A percentile compares a stretch with the other conserved stretches of the same genome.
Conservation (phyloP, 2,329 filamentous ascomycete species). For the Xylariales sp. region DNA sequence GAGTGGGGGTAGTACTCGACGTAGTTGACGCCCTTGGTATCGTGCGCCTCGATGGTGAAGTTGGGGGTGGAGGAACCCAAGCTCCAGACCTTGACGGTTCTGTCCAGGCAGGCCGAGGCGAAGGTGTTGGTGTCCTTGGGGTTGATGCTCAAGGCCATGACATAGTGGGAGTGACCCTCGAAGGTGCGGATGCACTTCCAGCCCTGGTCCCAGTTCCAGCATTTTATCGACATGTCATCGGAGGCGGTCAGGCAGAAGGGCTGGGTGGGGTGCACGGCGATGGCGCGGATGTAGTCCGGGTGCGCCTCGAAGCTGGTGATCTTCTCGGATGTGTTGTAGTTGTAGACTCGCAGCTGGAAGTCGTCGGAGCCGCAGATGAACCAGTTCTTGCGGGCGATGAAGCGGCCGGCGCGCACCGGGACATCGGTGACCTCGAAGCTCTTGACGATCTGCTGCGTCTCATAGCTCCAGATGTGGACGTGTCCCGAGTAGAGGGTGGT, state of each 20-base stretch:
- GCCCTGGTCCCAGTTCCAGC: slow-evolving; percentile 98
- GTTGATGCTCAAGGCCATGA: slow-evolving; percentile 96
- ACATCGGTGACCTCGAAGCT: slow-evolving; percentile 99
- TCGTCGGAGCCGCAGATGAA: slow-evolving; percentile 94
- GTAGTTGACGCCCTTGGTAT: slow-evolving; percentile 96
- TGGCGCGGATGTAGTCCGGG: slow-evolving; percentile 96
- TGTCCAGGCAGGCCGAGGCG: slow-evolving; percentile 89
- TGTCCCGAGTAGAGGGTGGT: slow-evolving; percentile 98
- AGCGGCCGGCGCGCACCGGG: slow-evolving; percentile 91
- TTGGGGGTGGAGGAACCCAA: slow-evolving; percentile 90
- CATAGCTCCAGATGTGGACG: slow-evolving; percentile 99
- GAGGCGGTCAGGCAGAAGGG: slow-evolving; percentile 94
- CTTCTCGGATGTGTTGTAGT: slow-evolving; percentile 99
- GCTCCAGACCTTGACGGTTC: slow-evolving; percentile 98
- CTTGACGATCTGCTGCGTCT: slow-evolving; percentile 95
- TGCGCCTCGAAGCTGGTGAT: slow-evolving; percentile 96
- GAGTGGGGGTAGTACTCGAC: slow-evolving; percentile 83
- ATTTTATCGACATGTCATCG: slow-evolving; percentile 97
- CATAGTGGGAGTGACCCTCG: slow-evolving; percentile 93
- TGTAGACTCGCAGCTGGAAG: slow-evolving; percentile 86
- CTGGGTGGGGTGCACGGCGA: slow-evolving; percentile 90
- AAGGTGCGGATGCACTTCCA: slow-evolving; percentile 99
- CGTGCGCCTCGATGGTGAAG: slow-evolving; percentile 94
- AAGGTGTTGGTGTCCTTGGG: slow-evolving; percentile 94
- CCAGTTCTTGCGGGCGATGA: slow-evolving; percentile 98